Evolutionary conservation across 1,284 basidiomycete genomes (phyloP).

Genomic region (Tylopilus sp.): DNA sequence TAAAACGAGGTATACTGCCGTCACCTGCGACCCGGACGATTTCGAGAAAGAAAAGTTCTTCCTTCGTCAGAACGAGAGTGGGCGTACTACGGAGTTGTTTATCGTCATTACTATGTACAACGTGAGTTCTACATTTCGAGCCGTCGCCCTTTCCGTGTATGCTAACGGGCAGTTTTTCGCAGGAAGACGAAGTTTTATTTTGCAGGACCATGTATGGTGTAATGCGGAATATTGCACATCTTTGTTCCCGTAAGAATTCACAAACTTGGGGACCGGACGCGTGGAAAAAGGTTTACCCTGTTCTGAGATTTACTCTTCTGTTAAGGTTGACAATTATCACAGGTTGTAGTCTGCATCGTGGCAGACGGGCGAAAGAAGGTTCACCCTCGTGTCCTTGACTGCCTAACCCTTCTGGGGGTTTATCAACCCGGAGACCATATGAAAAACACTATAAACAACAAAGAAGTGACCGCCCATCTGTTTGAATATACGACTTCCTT

Average conservation of each 20-base stretch:
- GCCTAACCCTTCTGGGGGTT: constrained; percentile 74
- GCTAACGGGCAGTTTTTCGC: constrained; percentile 35
- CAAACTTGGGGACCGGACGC: constrained; percentile 94
- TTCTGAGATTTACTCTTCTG: background rate
- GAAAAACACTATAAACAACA: constrained; percentile 85
- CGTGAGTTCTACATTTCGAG: constrained; percentile 45
- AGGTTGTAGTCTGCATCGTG: constrained; percentile 95
- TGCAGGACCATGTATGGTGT: constrained; percentile 94
- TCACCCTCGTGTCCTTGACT: constrained; percentile 91
- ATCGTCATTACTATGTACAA: constrained; percentile 97
- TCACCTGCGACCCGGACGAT: constrained; percentile 91
- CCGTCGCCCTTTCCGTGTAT: constrained; percentile 80
- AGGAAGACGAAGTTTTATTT: constrained; percentile 95
- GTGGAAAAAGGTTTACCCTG: constrained; percentile 83
- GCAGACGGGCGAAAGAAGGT: constrained; percentile 91
- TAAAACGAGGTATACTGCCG: constrained; percentile 79
- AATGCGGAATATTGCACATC: constrained; percentile 86
- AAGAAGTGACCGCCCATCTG: constrained; percentile 87
- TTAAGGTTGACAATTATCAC: background rate
- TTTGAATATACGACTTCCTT: constrained; percentile 96
- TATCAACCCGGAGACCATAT: constrained; percentile 79
- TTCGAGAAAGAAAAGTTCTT: constrained; percentile 82
- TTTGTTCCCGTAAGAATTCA: constrained; percentile 90
- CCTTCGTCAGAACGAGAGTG: constrained; percentile 77
- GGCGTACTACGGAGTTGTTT: constrained; percentile 86